phyloP scores from a whole-genome alignment of 768 basidiomycete species.

The Leccinellum albellum region DNA sequence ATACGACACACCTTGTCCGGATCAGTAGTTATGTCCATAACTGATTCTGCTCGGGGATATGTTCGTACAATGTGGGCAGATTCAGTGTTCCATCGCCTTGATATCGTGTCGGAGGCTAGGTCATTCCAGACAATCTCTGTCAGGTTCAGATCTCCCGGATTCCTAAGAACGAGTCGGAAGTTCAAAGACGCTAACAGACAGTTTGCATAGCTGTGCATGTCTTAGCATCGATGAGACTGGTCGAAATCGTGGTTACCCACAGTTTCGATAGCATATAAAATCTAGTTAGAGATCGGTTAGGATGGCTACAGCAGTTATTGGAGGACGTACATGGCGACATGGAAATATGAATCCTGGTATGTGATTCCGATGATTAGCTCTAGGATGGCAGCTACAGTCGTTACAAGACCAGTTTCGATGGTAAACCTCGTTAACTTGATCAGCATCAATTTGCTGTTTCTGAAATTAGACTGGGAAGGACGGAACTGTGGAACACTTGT shows the following conservation, averaged over 20 bases:
- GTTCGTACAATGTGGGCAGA: background rate
- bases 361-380: slow-evolving; percentile 10
- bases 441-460: background rate
- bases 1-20: background rate
- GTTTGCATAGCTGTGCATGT: slow-evolving; percentile 10
- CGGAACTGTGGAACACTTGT: background rate
- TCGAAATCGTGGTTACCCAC: background rate
- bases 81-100: background rate
- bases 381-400: slow-evolving; percentile 4
- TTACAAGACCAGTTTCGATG: slow-evolving; percentile 16
- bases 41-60: background rate
- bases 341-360: background rate
- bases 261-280: slow-evolving; percentile 4
- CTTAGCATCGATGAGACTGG: background rate
- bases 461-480: background rate
- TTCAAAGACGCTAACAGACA: slow-evolving; percentile 7
- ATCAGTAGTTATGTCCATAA: background rate
- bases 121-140: background rate
- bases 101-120: background rate
- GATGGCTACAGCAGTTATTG: fast-evolving
- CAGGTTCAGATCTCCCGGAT: background rate
- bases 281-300: background rate
- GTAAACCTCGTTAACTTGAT: slow-evolving; percentile 9
- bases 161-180: background rate
- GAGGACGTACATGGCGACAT: slow-evolving; percentile 9